phyloP scores from a whole-genome alignment of 2,329 filamentous ascomycete species.

The Monilinia fructicola region DNA sequence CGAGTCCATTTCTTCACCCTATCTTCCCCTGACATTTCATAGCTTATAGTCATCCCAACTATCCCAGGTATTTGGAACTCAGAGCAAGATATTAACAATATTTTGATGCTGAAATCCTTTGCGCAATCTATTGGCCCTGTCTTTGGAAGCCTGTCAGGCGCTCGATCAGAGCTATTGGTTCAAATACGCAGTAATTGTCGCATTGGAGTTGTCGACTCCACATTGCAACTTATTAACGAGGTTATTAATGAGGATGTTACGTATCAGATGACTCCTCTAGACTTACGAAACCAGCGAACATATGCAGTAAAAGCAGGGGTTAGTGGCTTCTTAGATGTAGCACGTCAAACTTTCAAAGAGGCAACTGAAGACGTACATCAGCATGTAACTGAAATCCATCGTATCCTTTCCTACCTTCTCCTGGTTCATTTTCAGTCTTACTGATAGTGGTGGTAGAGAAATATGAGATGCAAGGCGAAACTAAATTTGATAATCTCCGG shows the following conservation, averaged over 20 bases:
- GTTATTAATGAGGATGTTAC: conserved; percentile 79
- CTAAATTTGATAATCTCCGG: conserved; percentile 75
- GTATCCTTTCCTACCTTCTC: conserved; percentile 45
- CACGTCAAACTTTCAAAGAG: conserved; percentile 86
- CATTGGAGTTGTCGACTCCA: conserved; percentile 57
- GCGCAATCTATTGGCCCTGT: conserved; percentile 66
- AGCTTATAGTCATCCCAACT: conserved; percentile 75
- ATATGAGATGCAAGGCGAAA: conserved; percentile 59
- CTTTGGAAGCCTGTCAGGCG: conserved; percentile 64
- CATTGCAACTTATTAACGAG: conserved; percentile 63
- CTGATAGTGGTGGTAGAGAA: conserved; percentile 28
- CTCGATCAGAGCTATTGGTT: conserved; percentile 61
- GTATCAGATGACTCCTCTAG: conserved; percentile 76
- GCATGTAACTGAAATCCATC: conserved; percentile 65
- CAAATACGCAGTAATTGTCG: conserved; percentile 70
- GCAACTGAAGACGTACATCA: conserved; percentile 74
- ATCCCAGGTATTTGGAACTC: conserved; percentile 65
- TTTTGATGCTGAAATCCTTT: conserved; percentile 85
- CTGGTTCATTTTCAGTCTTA: background rate
- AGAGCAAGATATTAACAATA: conserved; percentile 80
- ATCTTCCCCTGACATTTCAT: conserved; percentile 30
- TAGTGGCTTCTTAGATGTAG: conserved; percentile 83
- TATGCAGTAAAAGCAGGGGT: conserved; percentile 87
- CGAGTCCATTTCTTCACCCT: background rate
- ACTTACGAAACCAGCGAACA: conserved; percentile 83